These are phyloP conservation scores for Gastrolobium villosum DNA, from an alignment of 306 rosid species.

Conservation along the genomic window DNA sequence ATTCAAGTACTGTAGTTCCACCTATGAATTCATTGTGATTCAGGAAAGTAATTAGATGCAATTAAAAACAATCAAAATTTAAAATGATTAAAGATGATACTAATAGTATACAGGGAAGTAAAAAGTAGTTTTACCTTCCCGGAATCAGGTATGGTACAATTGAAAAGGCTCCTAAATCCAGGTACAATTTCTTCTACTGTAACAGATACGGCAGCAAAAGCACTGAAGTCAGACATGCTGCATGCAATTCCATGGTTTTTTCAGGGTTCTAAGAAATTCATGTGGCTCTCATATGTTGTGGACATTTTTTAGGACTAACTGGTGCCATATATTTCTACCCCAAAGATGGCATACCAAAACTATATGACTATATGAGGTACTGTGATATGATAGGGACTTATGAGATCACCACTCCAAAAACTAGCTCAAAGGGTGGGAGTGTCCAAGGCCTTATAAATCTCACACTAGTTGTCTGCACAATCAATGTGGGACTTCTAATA, in stretches of 20 bases:
- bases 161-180: constrained; percentile 62
- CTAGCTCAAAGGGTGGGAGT: no score
- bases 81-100: not conserved
- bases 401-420: no score
- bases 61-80: not conserved
- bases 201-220: constrained; percentile 41
- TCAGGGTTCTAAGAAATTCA: constrained; percentile 20
- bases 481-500: no score
- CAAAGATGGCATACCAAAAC: not conserved
- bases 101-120: constrained; percentile 16
- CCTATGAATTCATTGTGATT: constrained; percentile 51
- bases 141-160: constrained; percentile 58
- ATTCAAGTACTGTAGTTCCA: constrained; percentile 64
- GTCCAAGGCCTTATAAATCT: no score
- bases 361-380: constrained; percentile 5
- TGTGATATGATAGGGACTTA: no score
- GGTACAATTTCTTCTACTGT: constrained; percentile 70
- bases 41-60: constrained; percentile 17
- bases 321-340: not conserved
- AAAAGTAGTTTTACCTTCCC: constrained; percentile 58
- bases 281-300: constrained; percentile 18
- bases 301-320: constrained; percentile 17
- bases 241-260: constrained; percentile 8
- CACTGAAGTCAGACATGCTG: constrained; percentile 27
- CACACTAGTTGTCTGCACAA: no score